These are phyloP conservation scores for Mycena latifolia DNA, from an alignment of 768 basidiomycete species.

Conservation along the genomic window DNA sequence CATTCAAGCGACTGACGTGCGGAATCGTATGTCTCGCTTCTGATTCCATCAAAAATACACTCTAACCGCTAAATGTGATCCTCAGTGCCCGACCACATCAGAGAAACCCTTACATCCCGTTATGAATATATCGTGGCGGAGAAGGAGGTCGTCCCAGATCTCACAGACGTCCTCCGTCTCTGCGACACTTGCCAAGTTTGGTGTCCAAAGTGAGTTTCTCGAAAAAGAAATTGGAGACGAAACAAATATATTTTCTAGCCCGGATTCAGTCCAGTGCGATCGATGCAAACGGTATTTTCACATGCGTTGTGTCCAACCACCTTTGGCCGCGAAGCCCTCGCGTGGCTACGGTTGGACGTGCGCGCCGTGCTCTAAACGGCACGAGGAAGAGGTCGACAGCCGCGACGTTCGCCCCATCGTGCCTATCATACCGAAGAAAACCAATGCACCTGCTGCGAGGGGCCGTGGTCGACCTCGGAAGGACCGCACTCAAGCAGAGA, in stretches of 20 bases:
- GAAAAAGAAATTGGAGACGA: conserved; percentile 1
- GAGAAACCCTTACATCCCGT: conserved; percentile 78
- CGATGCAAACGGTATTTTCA: conserved; percentile 95
- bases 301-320: conserved; percentile 94
- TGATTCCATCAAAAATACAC: conserved; percentile 36
- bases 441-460: conserved; percentile 78
- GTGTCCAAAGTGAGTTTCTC: conserved; percentile 82
- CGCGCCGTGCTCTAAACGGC: conserved; percentile 88
- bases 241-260: conserved; percentile 55
- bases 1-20: conserved; percentile 85
- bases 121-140: conserved; percentile 98
- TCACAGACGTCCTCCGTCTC: conserved; percentile 86
- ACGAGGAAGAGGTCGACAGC: conserved; percentile 88
- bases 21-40: conserved; percentile 77
- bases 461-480: conserved; percentile 85
- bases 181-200: conserved; percentile 91
- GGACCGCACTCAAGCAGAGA: conserved; percentile 78
- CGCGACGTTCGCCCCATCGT: conserved; percentile 70
- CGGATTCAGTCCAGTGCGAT: conserved; percentile 90
- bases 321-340: conserved; percentile 90
- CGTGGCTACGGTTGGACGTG: conserved; percentile 99
- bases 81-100: conserved; percentile 85
- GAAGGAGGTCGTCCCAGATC: conserved; percentile 91
- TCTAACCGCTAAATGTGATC: conserved; percentile 35
- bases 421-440: conserved; percentile 64